Evolutionary conservation across 1,284 basidiomycete genomes (phyloP), one percentile per base, ranked within the genome.

Genomic region (Cystobasidium slooffiae): DNA sequence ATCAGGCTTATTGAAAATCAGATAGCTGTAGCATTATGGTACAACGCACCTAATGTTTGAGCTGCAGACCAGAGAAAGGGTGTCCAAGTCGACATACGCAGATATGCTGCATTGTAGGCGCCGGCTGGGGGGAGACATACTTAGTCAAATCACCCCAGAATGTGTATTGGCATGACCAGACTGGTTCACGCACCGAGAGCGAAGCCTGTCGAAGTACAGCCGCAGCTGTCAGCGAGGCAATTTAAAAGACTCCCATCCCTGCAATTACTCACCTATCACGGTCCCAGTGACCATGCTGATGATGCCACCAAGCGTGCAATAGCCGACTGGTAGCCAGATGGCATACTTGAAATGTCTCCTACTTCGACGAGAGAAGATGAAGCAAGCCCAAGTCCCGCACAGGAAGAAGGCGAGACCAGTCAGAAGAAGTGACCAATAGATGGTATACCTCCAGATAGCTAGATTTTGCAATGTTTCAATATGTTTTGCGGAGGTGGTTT

Each of bases 11-110:
- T 64, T 5, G 31, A 31, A 31, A 2, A n/a, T n/a, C n/a, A n/a
- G n/a, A 5, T 31, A 31, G 31, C 31, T 31, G 31, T 31, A 31
- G 31, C 31, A 31, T 31, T 31, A 31, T 31, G 31, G 31, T 31
- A 44, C 12, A 10, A 16, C 70, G 24, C 59, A 66, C 70, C 84
- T 22, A 90, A 82, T 41, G 88, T 88, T 78, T 90, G 88, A 74
- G 92, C 86, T 41, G 90, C 80, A 7, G 88, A 90, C 84, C 90
- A 88, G 39, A 92, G 79, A 79, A 93, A 91, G 6, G 92, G 92
- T 61, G 93, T 86, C 91, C 91, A 93, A 88, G 92, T 93, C 12
- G 90, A 92, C 87, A 94, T 89, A 76, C 88, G 86, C 78, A 89
- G 92, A 43, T 86, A 82, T 1, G 85, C 91, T 0, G 90, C 87